These are phyloP conservation scores for Vigna radiata DNA, from an alignment of 306 rosid genomes.

Conservation along the genomic window DNA sequence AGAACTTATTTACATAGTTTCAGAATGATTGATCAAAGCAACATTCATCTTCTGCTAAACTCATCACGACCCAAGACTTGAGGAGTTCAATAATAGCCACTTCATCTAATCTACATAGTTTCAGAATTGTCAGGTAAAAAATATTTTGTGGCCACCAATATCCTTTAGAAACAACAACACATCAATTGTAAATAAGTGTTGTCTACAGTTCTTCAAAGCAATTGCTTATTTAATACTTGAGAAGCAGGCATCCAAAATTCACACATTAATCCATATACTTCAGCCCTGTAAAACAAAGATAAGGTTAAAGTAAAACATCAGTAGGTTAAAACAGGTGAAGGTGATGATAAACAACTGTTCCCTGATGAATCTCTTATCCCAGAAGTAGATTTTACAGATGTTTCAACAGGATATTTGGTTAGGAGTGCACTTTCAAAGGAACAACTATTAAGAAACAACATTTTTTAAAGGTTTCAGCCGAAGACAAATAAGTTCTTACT, in stretches of 20 bases:
- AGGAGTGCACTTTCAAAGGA: conserved; percentile 65
- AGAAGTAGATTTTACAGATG: conserved; percentile 56
- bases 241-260: conserved; percentile 57
- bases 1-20: conserved; percentile 57
- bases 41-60: conserved; percentile 48
- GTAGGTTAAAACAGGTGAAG: neutral
- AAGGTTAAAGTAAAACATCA: conserved; percentile 18
- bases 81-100: conserved; percentile 53
- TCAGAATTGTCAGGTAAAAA: conserved; percentile 50
- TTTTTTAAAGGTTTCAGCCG: conserved; percentile 18
- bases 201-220: conserved; percentile 53
- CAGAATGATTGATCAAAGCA: conserved; percentile 44
- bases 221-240: conserved; percentile 51
- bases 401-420: conserved; percentile 64
- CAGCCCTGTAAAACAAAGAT: conserved; percentile 65
- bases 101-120: conserved; percentile 53
- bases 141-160: conserved; percentile 50
- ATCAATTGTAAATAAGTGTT: conserved; percentile 42
- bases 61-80: conserved; percentile 51
- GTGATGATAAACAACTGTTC: neutral
- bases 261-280: conserved; percentile 47
- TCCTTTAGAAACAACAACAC: conserved; percentile 56
- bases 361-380: conserved; percentile 56
- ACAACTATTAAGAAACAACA: conserved; percentile 37
- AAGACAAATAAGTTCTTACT: conserved; percentile 55